These are phyloP conservation scores for Phialophora macrospora DNA, from an alignment of 2,329 filamentous ascomycete genomes.

Conservation along the genomic window DNA sequence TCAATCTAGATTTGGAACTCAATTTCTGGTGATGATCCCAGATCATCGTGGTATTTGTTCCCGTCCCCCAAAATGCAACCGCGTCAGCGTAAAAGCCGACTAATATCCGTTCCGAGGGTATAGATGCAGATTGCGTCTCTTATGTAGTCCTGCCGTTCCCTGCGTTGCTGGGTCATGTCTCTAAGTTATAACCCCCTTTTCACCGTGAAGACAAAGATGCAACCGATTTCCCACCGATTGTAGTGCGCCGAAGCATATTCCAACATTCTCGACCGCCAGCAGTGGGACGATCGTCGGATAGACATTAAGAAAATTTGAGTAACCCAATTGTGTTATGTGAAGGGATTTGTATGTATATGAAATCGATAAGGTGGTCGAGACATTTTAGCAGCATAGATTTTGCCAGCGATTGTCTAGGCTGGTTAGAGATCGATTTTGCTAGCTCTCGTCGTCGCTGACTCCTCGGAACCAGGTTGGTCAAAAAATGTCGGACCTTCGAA, in stretches of 20 bases:
- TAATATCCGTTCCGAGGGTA: not conserved
- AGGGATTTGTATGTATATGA: not conserved
- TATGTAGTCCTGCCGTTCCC: not conserved
- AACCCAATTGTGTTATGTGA: not conserved
- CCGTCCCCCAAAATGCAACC: not conserved
- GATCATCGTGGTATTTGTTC: not conserved
- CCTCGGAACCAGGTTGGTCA: not conserved
- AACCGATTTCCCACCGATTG: not conserved
- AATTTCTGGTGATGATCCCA: not conserved
- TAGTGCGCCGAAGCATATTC: not conserved
- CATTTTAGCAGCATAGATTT: not conserved
- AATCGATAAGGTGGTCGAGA: not conserved
- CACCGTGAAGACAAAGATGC: not conserved
- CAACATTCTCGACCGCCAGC: not conserved
- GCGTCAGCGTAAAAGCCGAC: not conserved
- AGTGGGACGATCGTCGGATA: not conserved
- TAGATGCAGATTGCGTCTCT: conserved; percentile 3
- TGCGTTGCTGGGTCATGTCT: conserved; percentile 1
- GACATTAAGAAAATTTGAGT: not conserved
- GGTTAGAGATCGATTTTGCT: not conserved
- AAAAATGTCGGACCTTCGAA: not conserved
- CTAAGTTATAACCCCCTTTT: not conserved
- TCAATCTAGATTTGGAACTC: not conserved
- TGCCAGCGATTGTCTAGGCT: not conserved
- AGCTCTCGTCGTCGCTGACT: not conserved